Base-by-base conservation (phyloP, 2,329 filamentous ascomycete genomes). In the Passalora sequoiae region DNA sequence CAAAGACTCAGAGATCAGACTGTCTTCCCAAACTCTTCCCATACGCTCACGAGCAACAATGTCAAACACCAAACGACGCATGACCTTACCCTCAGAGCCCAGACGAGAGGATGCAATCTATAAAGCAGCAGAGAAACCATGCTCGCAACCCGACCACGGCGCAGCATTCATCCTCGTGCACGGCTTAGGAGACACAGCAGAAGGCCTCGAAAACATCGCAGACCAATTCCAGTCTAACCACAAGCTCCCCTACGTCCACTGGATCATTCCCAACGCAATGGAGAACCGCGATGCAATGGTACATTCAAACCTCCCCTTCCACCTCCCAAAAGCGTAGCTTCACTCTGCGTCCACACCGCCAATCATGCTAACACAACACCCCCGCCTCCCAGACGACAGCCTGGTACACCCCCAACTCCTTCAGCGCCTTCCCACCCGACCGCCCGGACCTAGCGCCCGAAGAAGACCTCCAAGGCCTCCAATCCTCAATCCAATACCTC, bases 261-360 rank as follows among this genome's bases (percentile, higher is more conserved):
- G 72, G 72, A 60, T 74, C 29, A 65, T 76, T 20, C 73, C 74
- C 10, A 74, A 72, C 42, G 72, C 73, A 2, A 61, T 65, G 30
- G 63, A 70, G 28, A 69, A 74, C 52, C 66, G 62, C 43, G 69
- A 74, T 33, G 61, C 70, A 15, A 33, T 33, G 30, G 12, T 27
- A 27, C 24, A 27, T n/a, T n/a, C 24, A 12, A 27, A 27, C 12
- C 66, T 65, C 50, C 6, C 7, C 7, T 27, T 12, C 12, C 28
- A 30, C 28, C 6, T 2, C 28, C n/a, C 28, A 8, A 8, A 30
- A 12, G n/a, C 12, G 6, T 12, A 30, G 2, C n/a, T 6, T 15
- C 6, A 30, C 6, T 12, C 28, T 30, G 28, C n/a, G n/a, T n/a
- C n/a, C n/a, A n/a, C n/a, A n/a, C n/a, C n/a, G n/a, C n/a, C n/a